phyloP scores from a whole-genome alignment of 1,139 yeast genomes.

The Yamadazyma friedrichii region DNA sequence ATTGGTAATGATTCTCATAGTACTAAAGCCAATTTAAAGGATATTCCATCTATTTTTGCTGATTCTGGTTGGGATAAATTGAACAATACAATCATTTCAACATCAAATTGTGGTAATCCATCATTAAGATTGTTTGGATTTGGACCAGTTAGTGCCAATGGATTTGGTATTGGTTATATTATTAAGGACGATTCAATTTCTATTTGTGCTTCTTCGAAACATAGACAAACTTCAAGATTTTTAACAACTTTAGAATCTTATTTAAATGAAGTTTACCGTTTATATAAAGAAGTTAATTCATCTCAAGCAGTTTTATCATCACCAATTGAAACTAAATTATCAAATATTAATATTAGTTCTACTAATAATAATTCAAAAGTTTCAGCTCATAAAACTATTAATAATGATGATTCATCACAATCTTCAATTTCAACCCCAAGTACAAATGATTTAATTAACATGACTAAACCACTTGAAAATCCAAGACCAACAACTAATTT shows the following conservation, averaged over 20 bases:
- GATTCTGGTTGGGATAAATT: constrained; percentile 67
- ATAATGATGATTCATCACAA: no score
- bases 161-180: constrained; percentile 90
- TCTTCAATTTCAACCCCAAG: no score
- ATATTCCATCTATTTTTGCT: constrained; percentile 55
- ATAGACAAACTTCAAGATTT: constrained; percentile 84
- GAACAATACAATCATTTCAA: constrained; percentile 51
- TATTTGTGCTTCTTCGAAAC: constrained; percentile 85
- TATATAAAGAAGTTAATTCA: constrained; percentile 45
- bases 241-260: constrained; percentile 72
- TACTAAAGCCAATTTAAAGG: constrained; percentile 19
- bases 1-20: constrained; percentile 11
- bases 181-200: constrained; percentile 83
- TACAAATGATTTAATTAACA: constrained; percentile 5
- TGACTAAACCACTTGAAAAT: constrained; percentile 7
- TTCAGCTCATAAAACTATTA: background rate
- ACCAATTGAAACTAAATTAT: constrained; percentile 15
- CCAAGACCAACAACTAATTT: constrained; percentile 22
- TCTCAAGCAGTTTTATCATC: constrained; percentile 15
- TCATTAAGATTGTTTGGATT: constrained; percentile 84
- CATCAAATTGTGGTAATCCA: constrained; percentile 71
- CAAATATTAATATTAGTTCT: constrained; percentile 1
- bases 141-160: constrained; percentile 89
- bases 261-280: constrained; percentile 59
- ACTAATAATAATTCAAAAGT: background rate